These are phyloP conservation scores for Phaeosphaeriaceae sp. DNA, from an alignment of 2,329 filamentous ascomycete genomes.

Conservation along the genomic window DNA sequence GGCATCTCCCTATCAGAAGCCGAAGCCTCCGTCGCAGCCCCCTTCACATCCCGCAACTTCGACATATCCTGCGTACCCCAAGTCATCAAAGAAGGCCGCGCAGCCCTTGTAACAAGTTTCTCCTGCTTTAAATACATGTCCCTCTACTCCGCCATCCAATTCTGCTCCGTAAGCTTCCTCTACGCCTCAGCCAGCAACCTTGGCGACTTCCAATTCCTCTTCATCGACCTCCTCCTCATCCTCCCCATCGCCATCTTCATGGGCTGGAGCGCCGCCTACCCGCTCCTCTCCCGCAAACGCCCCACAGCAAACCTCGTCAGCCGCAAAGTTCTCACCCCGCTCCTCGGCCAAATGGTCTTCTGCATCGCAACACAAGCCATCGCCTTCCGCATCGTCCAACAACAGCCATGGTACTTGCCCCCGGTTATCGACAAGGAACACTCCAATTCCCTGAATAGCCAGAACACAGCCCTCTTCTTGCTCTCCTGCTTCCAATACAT, in stretches of 20 bases:
- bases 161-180: conserved; percentile 94
- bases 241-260: conserved; percentile 97
- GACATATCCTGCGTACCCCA: conserved; percentile 95
- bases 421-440: conserved; percentile 78
- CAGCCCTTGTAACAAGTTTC: conserved; percentile 96
- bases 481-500: conserved; percentile 96
- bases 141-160: conserved; percentile 98
- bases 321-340: conserved; percentile 85
- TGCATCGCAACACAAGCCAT: conserved; percentile 78
- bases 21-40: conserved; percentile 96
- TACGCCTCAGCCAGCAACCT: conserved; percentile 94
- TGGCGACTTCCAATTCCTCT: conserved; percentile 97
- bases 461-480: conserved; percentile 91
- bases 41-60: conserved; percentile 93
- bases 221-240: conserved; percentile 91
- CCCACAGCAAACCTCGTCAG: conserved; percentile 93
- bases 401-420: conserved; percentile 84
- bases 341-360: conserved; percentile 86
- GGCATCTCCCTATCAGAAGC: conserved; percentile 97
- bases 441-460: conserved; percentile 86
- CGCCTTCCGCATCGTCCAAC: conserved; percentile 75
- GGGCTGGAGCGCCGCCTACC: conserved; percentile 92
- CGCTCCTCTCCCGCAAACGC: conserved; percentile 77
- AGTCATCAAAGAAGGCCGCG: conserved; percentile 90
- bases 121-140: conserved; percentile 99